Evolutionary conservation across 371 early-diverging fungal species (phyloP), one percentile per base, ranked within the genome.

Genomic region (Blakeslea trispora): DNA sequence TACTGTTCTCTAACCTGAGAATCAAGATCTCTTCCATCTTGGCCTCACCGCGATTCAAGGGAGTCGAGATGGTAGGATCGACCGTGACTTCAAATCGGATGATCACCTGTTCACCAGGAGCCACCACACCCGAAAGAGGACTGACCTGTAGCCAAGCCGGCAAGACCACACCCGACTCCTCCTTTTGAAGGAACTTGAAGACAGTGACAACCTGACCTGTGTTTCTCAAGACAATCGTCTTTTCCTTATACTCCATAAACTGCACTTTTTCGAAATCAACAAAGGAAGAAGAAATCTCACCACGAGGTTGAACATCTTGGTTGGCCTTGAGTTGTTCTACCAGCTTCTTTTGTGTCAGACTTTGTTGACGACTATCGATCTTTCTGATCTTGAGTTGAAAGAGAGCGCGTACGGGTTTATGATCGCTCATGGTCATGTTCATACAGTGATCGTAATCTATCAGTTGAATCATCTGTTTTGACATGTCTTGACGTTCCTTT

Each of bases 381-480:
- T 64, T 63, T 10, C 75, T 66, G 8, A 74, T 79, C 69, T 83
- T 79, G 14, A 85, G 48, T 14, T 69, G 69, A 55, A 95, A 83
- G 1, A 81, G 44, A 0, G 92, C 91, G 17, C 78, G 79, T 13
- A 98, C 96, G 2, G 98, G 97, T 56, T 95, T 95, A 74, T 98
- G 98, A 65, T 98, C 98, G 47, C 94, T 93, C 28, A 82, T 61
- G 50, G 70, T 75, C 61, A 92, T 73, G 5, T 77, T 81, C 87
- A 81, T 87, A 34, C 80, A 82, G 43, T 77, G 77, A 31, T 49
- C 64, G 55, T 93, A 92, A 31, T 65, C 74, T 2, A 74, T 15
- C 13, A 79, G 63, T 18, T 74, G 48, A 3, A 87, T 64, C 48
- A 72, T 75, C 10, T 52, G 41, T 15, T 50, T 50, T 18, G 48